Percentiles rank a stretch among this genome's conserved stretches.
phyloP scores from a whole-genome alignment of 129 eudicot genomes.

The Cynara cardunculus region DNA sequence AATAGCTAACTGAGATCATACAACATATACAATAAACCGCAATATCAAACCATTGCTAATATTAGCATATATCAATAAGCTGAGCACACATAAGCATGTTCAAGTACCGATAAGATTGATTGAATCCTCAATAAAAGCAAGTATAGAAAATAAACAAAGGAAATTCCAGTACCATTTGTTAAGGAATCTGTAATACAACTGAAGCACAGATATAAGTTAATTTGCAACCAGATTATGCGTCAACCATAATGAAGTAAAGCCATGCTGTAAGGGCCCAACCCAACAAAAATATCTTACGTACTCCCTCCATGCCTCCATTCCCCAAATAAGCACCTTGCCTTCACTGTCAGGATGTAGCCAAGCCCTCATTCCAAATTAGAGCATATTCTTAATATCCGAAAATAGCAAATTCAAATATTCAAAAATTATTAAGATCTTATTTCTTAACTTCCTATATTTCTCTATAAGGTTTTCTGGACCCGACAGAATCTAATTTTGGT shows the following conservation, averaged over 20 bases:
- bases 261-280: neutral
- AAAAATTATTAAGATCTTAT: no score
- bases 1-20: neutral
- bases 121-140: conserved; percentile 2
- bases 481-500: neutral
- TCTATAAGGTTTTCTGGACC: neutral
- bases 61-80: neutral
- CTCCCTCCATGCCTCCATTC: neutral
- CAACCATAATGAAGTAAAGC: neutral
- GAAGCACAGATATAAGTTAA: neutral
- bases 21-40: neutral
- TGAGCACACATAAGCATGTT: conserved; percentile 1
- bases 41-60: neutral
- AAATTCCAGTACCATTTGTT: neutral
- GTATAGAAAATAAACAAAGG: conserved; percentile 1
- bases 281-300: neutral
- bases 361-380: neutral
- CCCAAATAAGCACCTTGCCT: neutral
- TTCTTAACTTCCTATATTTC: neutral
- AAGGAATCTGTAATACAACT: neutral
- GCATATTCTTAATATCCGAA: neutral
- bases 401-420: neutral
- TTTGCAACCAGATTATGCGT: neutral
- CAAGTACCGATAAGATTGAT: neutral
- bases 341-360: neutral